Evolutionary conservation across 805 yeast genomes (phyloP).

Genomic region (Saturnispora halmiae): DNA sequence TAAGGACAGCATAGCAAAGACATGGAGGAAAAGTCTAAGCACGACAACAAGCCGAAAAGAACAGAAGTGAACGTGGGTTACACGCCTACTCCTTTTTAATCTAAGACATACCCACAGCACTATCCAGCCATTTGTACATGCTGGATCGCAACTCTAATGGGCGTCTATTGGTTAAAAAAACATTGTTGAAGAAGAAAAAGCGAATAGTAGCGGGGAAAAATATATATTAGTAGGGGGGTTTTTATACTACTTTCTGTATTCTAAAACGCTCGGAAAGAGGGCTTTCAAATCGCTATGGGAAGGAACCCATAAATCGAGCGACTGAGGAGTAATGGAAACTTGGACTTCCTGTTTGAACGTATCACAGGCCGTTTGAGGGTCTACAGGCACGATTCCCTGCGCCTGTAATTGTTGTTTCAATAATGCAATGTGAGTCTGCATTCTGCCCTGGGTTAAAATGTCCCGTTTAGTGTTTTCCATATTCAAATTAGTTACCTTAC

Average conservation of each 20-base stretch:
- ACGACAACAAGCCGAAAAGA: conserved; percentile 49
- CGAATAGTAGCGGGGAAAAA: background rate
- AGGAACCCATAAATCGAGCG: conserved; percentile 54
- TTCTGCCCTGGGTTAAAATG: conserved; percentile 44
- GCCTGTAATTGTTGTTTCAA: conserved; percentile 52
- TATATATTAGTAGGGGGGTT: conserved; percentile 1
- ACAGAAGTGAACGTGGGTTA: conserved; percentile 19
- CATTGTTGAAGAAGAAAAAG: conserved; percentile 22
- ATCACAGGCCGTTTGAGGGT: conserved; percentile 41
- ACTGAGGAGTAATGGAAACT: conserved; percentile 46
- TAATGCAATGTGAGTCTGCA: conserved; percentile 60
- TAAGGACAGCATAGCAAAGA: conserved; percentile 65
- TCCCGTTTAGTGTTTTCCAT: conserved; percentile 42
- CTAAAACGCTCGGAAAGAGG: conserved; percentile 50
- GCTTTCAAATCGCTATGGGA: conserved; percentile 42
- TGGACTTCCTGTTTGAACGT: conserved; percentile 53
- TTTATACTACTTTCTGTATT: conserved; percentile 36
- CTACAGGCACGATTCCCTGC: conserved; percentile 48
- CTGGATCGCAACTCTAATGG: conserved; percentile 69
- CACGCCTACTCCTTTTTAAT: conserved; percentile 29
- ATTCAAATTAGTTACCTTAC: conserved; percentile 44
- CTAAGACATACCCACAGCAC: conserved; percentile 96
- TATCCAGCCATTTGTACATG: conserved; percentile 38
- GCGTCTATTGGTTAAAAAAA: conserved; percentile 65
- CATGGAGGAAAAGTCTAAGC: conserved; percentile 30